Conservation (phyloP, 352 stramenopile genomes). For the Phytophthora pinifolia region DNA sequence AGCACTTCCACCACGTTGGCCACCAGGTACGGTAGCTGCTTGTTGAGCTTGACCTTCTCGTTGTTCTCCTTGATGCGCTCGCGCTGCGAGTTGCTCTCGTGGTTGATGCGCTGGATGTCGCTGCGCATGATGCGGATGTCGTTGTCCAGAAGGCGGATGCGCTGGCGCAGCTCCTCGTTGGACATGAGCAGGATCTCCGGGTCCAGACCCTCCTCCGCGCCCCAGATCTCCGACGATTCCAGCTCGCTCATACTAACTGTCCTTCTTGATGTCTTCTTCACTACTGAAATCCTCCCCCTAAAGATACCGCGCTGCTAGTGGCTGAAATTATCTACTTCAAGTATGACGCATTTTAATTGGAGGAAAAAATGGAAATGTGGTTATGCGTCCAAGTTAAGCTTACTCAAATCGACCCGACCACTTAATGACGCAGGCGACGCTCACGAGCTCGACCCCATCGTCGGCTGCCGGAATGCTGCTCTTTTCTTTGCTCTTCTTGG, state of each 20-base stretch:
- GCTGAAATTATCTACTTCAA: slow-evolving; percentile 3
- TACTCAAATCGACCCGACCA: slow-evolving; percentile 74
- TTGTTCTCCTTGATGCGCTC: slow-evolving; percentile 98
- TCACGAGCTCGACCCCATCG: slow-evolving; percentile 27
- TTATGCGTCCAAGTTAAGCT: too few relatives aligned
- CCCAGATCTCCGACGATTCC: slow-evolving; percentile 68
- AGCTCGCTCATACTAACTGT: slow-evolving; percentile 60
- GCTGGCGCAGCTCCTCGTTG: slow-evolving; percentile 94
- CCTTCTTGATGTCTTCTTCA: slow-evolving; percentile 17
- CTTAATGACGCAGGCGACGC: slow-evolving; percentile 57
- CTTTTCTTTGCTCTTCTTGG: slow-evolving; percentile 14
- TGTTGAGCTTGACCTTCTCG: slow-evolving; percentile 99
- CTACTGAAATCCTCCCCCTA: slow-evolving; percentile 7
- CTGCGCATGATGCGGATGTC: slow-evolving; percentile 97
- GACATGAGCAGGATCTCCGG: slow-evolving; percentile 95
- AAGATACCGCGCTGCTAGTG: slow-evolving; percentile 14
- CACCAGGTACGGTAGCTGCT: slow-evolving; percentile 98
- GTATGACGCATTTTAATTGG: slow-evolving; percentile 6
- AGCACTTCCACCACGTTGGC: slow-evolving; percentile 97
- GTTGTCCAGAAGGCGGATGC: slow-evolving; percentile 96
- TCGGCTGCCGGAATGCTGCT: slow-evolving; percentile 11
- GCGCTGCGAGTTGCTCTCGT: slow-evolving; percentile 93
- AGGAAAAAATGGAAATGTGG: too few relatives aligned
- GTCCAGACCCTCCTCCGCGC: slow-evolving; percentile 60
- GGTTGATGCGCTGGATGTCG: slow-evolving; percentile 96